phyloP scores from a whole-genome alignment of 2,329 filamentous ascomycete genomes.

The Hymenoscyphus salicellus region DNA sequence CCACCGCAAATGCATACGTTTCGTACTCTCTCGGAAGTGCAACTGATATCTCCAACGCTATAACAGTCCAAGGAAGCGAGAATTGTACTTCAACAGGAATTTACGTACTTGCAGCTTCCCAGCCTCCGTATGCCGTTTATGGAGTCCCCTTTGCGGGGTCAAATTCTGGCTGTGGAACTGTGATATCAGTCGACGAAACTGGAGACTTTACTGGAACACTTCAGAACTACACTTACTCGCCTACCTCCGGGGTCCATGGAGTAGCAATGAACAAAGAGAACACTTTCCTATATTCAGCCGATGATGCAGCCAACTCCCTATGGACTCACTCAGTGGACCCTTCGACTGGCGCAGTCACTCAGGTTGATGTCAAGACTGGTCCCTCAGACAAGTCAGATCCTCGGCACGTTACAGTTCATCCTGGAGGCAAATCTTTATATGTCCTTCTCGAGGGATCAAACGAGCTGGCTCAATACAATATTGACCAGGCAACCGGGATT shows the following conservation, averaged over 20 bases:
- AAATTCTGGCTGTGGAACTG: constrained; percentile 29
- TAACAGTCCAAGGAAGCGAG: constrained; percentile 18
- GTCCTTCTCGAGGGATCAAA: constrained; percentile 48
- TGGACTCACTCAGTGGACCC: constrained; percentile 33
- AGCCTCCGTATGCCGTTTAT: constrained; percentile 33
- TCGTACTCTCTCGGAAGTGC: constrained; percentile 32
- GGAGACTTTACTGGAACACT: constrained; percentile 43
- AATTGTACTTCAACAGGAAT: constrained; percentile 29
- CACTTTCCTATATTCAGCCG: constrained; percentile 47
- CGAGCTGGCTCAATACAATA: constrained; percentile 38
- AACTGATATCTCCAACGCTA: constrained; percentile 24
- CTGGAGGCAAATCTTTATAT: constrained; percentile 39
- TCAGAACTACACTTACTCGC: constrained; percentile 45
- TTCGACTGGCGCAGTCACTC: constrained; percentile 16
- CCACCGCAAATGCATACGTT: constrained; percentile 28
- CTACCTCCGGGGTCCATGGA: constrained; percentile 47
- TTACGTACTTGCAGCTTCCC: constrained; percentile 27
- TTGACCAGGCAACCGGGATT: constrained; percentile 19
- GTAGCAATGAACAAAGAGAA: constrained; percentile 46
- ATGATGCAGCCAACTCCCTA: constrained; percentile 45
- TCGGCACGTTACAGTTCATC: constrained; percentile 32
- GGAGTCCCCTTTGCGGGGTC: constrained; percentile 29
- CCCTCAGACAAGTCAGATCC: constrained; percentile 26
- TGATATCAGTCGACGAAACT: constrained; percentile 42
- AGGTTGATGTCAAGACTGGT: constrained; percentile 17